Conservation (phyloP, 352 stramenopile genomes). For the Blastocystis sp. region DNA sequence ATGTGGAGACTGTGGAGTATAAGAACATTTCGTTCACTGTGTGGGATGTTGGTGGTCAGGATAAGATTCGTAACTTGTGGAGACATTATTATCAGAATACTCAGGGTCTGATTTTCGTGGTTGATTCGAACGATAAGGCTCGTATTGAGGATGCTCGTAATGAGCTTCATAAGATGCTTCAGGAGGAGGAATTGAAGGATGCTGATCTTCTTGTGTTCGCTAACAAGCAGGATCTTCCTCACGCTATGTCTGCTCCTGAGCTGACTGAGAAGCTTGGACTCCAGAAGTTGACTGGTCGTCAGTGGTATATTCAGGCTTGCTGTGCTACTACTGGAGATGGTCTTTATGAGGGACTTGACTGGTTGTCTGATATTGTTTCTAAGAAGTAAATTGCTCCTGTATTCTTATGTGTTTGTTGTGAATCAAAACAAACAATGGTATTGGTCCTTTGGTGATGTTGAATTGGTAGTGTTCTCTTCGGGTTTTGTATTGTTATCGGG, state of each 20-base stretch:
- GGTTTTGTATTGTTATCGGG: too few relatives aligned
- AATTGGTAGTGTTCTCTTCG: too few relatives aligned
- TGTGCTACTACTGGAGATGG: slow-evolving; percentile 93
- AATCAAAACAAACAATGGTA: too few relatives aligned
- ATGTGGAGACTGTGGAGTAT: slow-evolving; percentile 98
- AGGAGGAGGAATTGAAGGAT: slow-evolving; percentile 91
- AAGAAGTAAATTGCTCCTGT: too few relatives aligned
- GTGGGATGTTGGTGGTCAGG: slow-evolving; percentile 96
- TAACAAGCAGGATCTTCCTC: slow-evolving; percentile 98
- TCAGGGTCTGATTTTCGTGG: slow-evolving; percentile 96
- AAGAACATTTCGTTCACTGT: slow-evolving; percentile 98
- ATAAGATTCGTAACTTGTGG: slow-evolving; percentile 91
- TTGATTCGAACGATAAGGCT: slow-evolving; percentile 94
- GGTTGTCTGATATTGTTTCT: slow-evolving; percentile 76
- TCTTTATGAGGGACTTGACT: slow-evolving; percentile 97
- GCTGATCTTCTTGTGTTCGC: slow-evolving; percentile 91
- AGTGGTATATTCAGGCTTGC: slow-evolving; percentile 99
- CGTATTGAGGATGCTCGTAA: slow-evolving; percentile 87
- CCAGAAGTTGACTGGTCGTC: slow-evolving; percentile 83
- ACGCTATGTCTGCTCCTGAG: slow-evolving; percentile 89
- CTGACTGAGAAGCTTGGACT: slow-evolving; percentile 96
- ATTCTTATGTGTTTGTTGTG: too few relatives aligned
- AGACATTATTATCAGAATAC: slow-evolving; percentile 98
- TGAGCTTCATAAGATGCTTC: slow-evolving; percentile 93
- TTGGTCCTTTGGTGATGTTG: too few relatives aligned